phyloP scores from a whole-genome alignment of 441 rosid species.

The Aquilaria agallochum region DNA sequence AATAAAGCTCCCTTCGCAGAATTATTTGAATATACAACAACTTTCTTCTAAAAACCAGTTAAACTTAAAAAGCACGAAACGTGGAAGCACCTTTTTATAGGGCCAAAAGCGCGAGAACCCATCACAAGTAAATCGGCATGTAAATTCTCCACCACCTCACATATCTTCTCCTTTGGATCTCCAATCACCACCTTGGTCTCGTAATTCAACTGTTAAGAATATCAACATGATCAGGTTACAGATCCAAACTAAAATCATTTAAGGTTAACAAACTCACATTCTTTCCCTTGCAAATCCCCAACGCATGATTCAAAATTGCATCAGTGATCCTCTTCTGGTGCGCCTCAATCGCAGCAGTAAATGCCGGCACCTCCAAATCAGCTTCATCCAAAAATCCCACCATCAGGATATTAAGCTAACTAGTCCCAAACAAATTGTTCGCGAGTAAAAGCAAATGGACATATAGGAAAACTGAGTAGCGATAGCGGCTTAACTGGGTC shows the following conservation, averaged over 20 bases:
- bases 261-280: constrained; percentile 17
- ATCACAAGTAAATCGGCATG: constrained; percentile 76
- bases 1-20: neutral
- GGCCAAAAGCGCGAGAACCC: constrained; percentile 81
- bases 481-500: constrained; percentile 56
- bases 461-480: neutral
- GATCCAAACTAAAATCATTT: neutral
- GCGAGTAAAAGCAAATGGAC: neutral
- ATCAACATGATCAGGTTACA: neutral
- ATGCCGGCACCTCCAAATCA: constrained; percentile 80
- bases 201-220: constrained; percentile 43
- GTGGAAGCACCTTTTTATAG: constrained; percentile 57
- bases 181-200: constrained; percentile 74
- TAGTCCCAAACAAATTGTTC: neutral
- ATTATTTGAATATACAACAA: neutral
- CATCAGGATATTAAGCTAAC: neutral
- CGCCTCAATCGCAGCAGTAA: constrained; percentile 74
- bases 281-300: constrained; percentile 47
- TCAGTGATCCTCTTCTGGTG: constrained; percentile 74
- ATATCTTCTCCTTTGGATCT: constrained; percentile 80
- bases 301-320: constrained; percentile 51
- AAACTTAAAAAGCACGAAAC: neutral
- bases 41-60: neutral
- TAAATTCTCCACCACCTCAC: constrained; percentile 60
- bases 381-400: constrained; percentile 23